A percentile compares a stretch with the other conserved stretches of the same genome.
Conservation (phyloP, 2,329 filamentous ascomycete genomes). For the Scleromitrula shiraiana region DNA sequence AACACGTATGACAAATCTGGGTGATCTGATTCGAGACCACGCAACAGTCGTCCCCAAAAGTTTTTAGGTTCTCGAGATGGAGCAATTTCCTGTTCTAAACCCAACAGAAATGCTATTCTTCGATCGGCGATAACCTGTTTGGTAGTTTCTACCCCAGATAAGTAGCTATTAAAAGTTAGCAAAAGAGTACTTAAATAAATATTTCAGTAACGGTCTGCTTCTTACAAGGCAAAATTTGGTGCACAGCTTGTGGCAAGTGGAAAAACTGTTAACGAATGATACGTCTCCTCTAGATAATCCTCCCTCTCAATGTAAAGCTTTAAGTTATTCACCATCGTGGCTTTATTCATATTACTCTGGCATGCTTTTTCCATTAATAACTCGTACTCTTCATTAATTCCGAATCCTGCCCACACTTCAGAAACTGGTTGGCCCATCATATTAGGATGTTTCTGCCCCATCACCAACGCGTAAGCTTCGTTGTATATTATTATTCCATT, state of each 20-base stretch:
- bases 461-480: constrained; percentile 61
- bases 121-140: constrained; percentile 65
- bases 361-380: constrained; percentile 18
- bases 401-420: constrained; percentile 33
- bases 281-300: constrained; percentile 33
- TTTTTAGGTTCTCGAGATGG: constrained; percentile 60
- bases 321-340: constrained; percentile 22
- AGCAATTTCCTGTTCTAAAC: constrained; percentile 67
- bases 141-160: constrained; percentile 70
- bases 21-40: constrained; percentile 63
- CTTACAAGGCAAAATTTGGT: constrained; percentile 18
- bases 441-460: constrained; percentile 66
- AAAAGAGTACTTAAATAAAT: neutral
- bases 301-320: constrained; percentile 29
- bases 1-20: constrained; percentile 68
- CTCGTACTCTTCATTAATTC: constrained; percentile 29
- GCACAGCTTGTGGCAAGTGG: constrained; percentile 15
- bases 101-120: constrained; percentile 67
- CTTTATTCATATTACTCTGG: constrained; percentile 18
- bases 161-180: constrained; percentile 36
- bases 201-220: neutral
- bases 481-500: constrained; percentile 65
- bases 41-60: constrained; percentile 64
- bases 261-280: constrained; percentile 23
- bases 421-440: constrained; percentile 50